Base-by-base conservation (phyloP, 352 stramenopile genomes). In the Phytophthora fragariae region DNA sequence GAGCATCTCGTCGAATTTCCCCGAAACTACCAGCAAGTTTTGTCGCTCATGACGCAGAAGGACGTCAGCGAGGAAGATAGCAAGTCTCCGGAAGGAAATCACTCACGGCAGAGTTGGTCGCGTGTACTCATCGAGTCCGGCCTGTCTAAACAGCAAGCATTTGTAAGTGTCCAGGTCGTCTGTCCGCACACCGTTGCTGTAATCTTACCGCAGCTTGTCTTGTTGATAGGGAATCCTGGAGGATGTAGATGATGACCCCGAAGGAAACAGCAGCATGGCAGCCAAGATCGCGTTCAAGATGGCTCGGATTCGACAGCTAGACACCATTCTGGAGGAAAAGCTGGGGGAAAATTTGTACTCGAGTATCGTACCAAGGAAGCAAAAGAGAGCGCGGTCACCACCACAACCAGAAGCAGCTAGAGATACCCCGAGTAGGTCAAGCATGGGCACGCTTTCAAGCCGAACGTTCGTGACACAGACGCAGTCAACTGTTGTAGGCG, bases 281-380 rank as follows among this genome's bases (percentile, higher is more conserved):
- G 73, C 83, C 41, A 93, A 92, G 60, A 91, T 93, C 41, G 86
- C 84, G n/a, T 65, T 92, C 44, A 92, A 92, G 67, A 89, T 91
- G 73, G 83, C 84, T 21, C 81, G 80, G 7, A 84, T 93, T 52
- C 82, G 82, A 27, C 84, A 91, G 44, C 62, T 91, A 9, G 86
- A 93, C 57, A 68, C 60, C 0, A 75, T 91, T 41, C 57, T 93
- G 33, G 83, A 92, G 44, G 80, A 90, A 9, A 91, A 91, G 68
- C 72, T 90, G 7, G 84, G 84, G 15, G 88, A 85, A 62, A 85
- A 87, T 29, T 57, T 92, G 49, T 92, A 92, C 33, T n/a, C 72
- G 12, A 73, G 35, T 37, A 47, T 63, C 24, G 55, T 57, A 0
- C 35, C 60, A 33, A 83, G 57, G 17, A 90, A 80, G 50, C 69